Conservation (phyloP, 2,329 filamentous ascomycete species). For the Fusarium staphyleae region DNA sequence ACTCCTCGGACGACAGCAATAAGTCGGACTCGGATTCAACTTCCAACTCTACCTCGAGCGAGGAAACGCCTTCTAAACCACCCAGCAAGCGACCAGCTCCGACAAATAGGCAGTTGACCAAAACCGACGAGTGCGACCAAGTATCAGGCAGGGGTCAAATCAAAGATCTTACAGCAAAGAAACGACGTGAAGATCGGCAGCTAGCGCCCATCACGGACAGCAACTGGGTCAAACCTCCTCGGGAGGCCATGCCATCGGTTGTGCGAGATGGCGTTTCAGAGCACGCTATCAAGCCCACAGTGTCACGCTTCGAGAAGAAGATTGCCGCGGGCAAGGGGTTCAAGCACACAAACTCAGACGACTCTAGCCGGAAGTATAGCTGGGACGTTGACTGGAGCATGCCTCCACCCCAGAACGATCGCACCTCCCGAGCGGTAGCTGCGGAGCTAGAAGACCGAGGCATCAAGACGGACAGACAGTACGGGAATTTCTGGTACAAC, state of each 20-base stretch:
- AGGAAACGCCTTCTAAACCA: slow-evolving; percentile 18
- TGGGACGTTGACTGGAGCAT: slow-evolving; percentile 28
- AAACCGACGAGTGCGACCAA: not conserved
- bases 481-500: slow-evolving; percentile 39
- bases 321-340: slow-evolving; percentile 25
- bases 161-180: slow-evolving; percentile 9
- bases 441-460: slow-evolving; percentile 27
- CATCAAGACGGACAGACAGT: slow-evolving; percentile 23
- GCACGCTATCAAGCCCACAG: slow-evolving; percentile 36
- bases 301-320: slow-evolving; percentile 28
- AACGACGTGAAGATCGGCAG: slow-evolving; percentile 10
- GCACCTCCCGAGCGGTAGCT: slow-evolving; percentile 12
- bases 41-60: no score
- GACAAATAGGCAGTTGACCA: not conserved
- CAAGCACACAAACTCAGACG: not conserved
- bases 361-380: slow-evolving; percentile 11
- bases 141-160: not conserved
- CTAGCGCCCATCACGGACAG: not conserved
- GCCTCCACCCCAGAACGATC: slow-evolving; percentile 9
- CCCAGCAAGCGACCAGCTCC: not conserved
- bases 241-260: slow-evolving; percentile 25
- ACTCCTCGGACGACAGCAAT: not conserved
- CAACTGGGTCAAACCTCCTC: slow-evolving; percentile 8
- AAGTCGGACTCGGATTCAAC: slow-evolving; percentile 6
- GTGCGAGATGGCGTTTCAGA: slow-evolving; percentile 37